Conservation (phyloP, 192 early-diverging fungal species). For the Jimgerdemannia lactiflua region DNA sequence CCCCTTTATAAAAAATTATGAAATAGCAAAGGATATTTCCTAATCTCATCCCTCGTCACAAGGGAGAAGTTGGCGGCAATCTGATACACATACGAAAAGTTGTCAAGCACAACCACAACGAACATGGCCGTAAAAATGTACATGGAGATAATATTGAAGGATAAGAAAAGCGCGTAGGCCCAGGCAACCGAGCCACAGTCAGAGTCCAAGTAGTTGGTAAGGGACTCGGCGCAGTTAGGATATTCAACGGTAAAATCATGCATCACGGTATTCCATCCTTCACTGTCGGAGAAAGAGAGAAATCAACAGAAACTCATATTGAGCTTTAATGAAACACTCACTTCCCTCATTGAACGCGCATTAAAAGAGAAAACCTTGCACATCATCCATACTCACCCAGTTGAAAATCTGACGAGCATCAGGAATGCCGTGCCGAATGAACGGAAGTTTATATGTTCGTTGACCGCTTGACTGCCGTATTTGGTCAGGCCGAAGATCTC, state of each 20-base stretch:
- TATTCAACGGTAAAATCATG: slow-evolving; percentile 53
- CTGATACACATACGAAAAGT: slow-evolving; percentile 62
- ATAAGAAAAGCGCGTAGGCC: slow-evolving; percentile 54
- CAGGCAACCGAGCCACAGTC: slow-evolving; percentile 54
- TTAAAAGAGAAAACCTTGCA: background rate
- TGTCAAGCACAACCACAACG: slow-evolving; percentile 58
- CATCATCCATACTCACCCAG: slow-evolving; percentile 37
- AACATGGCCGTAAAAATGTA: slow-evolving; percentile 64
- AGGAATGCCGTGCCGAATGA: slow-evolving; percentile 38
- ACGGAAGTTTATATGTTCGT: slow-evolving; percentile 51
- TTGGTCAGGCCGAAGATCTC: slow-evolving; percentile 60
- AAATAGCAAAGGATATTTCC: slow-evolving; percentile 41
- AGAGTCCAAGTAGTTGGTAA: slow-evolving; percentile 40
- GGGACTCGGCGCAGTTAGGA: slow-evolving; percentile 45
- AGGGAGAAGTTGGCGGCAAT: slow-evolving; percentile 54
- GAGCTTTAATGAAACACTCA: background rate
- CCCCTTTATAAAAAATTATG: background rate
- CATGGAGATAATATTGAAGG: slow-evolving; percentile 66
- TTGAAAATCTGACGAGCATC: slow-evolving; percentile 51
- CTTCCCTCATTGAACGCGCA: too few relatives aligned
- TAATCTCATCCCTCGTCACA: slow-evolving; percentile 56
- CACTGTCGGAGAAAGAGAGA: slow-evolving; percentile 27
- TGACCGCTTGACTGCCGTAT: slow-evolving; percentile 41
- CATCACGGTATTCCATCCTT: slow-evolving; percentile 62
- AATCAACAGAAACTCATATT: background rate